Evolutionary conservation across 192 early-diverging fungal genomes (phyloP), one percentile per base, ranked within the genome.

Genomic region (Coemansia interrupta): DNA sequence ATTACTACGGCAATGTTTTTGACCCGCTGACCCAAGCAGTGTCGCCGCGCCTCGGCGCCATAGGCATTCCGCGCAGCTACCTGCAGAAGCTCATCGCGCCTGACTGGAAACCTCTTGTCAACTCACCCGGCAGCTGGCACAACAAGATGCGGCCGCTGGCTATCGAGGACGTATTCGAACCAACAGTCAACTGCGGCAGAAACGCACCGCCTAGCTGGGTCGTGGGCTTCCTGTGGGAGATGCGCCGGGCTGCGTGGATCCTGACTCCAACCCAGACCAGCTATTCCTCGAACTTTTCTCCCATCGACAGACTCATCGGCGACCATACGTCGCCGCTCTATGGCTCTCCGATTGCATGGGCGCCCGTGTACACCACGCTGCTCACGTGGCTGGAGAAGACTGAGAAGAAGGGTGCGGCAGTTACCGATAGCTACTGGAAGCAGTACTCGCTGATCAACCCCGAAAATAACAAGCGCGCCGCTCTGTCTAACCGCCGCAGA

Each of bases 181-280:
- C 50, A 15, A 9, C 24, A 1, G 47, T 64, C 17, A 78, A 72
- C 46, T 72, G 68, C 29, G 69, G 56, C 1, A 65, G 74, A 54
- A 60, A 58, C 15, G 74, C 64, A 10, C 61, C 69, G 28, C 38
- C 64, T 8, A 69, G 68, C 54, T 78, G 74, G 74, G 54, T 61
- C 12, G 65, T 61, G 36, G 74, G 69, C 4, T 17, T 78, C 13
- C 20, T 72, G n/a, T 78, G 74, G 74, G 74, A 78, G 40, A 78
- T 78, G 74, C 68, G 74, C 15, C 54, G 74, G 19, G 74, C 69
- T 20, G 74, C 74, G 0, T 65, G 56, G 62, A 43, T 51, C 0
- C 57, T 62, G 28, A 36, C 32, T 36, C 32, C 32, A 11, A 36
- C 3, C 32, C 32, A 36, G 32, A 36, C 1, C 8, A 11, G 32